Evolutionary conservation across 106 monocot genomes (phyloP).

Genomic region (Cymbidium sinense): DNA sequence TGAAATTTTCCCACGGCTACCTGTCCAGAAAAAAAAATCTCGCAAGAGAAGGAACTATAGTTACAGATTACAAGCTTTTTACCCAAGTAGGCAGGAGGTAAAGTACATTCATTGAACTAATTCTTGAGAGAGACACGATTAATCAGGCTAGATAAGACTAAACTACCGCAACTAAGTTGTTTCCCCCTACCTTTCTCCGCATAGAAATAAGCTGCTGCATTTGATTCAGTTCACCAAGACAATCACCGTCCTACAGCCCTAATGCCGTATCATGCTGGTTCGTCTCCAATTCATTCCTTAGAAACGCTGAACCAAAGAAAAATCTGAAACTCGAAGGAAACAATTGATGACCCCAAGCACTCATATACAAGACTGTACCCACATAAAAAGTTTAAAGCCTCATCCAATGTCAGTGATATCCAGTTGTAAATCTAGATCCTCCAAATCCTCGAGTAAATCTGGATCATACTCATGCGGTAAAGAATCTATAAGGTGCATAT

Average conservation of each 20-base stretch:
- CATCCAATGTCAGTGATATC: slow-evolving; percentile 66
- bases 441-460: slow-evolving; percentile 32
- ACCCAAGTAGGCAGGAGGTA: too few species aligned
- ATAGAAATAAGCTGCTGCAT: background rate
- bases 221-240: too few species aligned
- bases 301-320: background rate
- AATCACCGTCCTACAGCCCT: too few species aligned
- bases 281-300: background rate
- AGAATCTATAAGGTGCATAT: slow-evolving; percentile 6
- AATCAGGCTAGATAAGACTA: too few species aligned
- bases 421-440: slow-evolving; percentile 32
- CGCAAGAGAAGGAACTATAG: background rate
- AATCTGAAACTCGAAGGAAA: background rate
- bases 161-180: too few species aligned
- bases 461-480: slow-evolving; percentile 45
- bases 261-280: too few species aligned
- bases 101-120: too few species aligned
- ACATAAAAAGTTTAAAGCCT: background rate
- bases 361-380: too few species aligned
- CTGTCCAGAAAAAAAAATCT: background rate
- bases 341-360: too few species aligned
- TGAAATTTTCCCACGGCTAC: background rate
- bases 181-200: too few species aligned
- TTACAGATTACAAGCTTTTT: background rate
- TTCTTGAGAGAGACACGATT: too few species aligned